Base-by-base conservation (phyloP, 306 rosid species). In the Cicer arietinum region DNA sequence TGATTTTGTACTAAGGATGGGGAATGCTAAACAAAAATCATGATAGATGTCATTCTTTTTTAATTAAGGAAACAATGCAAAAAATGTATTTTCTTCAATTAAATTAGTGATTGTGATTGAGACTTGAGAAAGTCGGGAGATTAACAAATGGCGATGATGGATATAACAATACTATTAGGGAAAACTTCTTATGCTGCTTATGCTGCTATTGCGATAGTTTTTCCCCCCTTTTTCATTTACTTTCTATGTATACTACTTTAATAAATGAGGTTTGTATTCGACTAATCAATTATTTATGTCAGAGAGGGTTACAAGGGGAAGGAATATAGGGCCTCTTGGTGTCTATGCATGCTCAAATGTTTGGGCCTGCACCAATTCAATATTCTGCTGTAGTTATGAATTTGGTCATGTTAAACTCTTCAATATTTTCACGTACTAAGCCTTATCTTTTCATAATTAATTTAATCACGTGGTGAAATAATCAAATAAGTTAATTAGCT, bases 281-380 rank as follows among this genome's bases (percentile, higher is more conserved):
- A 54, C 83, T 53, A 40, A 68, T 58, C 41, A 74, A 61, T 25
- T 69, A 75, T 37, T 45, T 65, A 7, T 79, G 67, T 45, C 35
- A 45, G 56, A 18, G 56, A 42, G 70, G 52, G 52, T 65, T 65
- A 65, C 39, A 65, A 10, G 52, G 70, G 52, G 70, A 43, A 6
- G 53, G 54, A 11, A 66, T 18, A 6, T 43, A 44, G 16, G 53
- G 53, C 54, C 54, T 66, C 71, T 7, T 6, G 37, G 39, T 16
- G 10, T 43, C 53, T 16, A 65, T 66, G 41, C 7, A 11, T 66
- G 37, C 71, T 20, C 56, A 44, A 44, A 67, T 45, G 40, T 67
- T 45, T 67, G 41, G 56, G 71, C 56, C 56, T 67, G 25, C 42
- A 63, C 25, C 48, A 63, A 45, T 67, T 45, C 22, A 20, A 45